A percentile compares a stretch with the other conserved stretches of the same genome.
These are phyloP conservation scores for Neurospora sp. DNA, from an alignment of 495 filamentous ascomycete genomes.

Conservation along the genomic window DNA sequence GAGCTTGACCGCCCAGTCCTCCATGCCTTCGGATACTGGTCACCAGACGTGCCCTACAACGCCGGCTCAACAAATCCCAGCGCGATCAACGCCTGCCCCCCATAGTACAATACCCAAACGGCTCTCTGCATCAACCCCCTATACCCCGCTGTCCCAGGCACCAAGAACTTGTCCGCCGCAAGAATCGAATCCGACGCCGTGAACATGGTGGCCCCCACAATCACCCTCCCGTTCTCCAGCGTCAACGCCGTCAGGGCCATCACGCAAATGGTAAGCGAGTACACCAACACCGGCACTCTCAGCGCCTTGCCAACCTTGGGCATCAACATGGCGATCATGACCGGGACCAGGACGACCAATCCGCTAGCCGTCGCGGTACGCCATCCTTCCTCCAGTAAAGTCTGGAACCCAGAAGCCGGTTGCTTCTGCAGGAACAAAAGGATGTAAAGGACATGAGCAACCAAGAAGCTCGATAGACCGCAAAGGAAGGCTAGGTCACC, in stretches of 20 bases:
- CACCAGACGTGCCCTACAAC: neutral
- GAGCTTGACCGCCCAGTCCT: neutral
- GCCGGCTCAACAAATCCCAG: constrained; percentile 6
- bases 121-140: constrained; percentile 16
- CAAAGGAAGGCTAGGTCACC: constrained; percentile 13
- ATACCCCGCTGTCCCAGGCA: neutral
- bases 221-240: constrained; percentile 3
- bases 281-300: constrained; percentile 40
- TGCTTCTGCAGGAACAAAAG: constrained; percentile 6
- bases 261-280: constrained; percentile 39
- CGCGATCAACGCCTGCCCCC: constrained; percentile 20
- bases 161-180: constrained; percentile 15
- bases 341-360: neutral
- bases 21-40: neutral
- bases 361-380: neutral
- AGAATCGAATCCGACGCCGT: constrained; percentile 17
- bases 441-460: constrained; percentile 18
- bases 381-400: neutral
- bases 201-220: constrained; percentile 17
- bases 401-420: neutral
- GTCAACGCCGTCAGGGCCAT: constrained; percentile 16
- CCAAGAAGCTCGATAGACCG: constrained; percentile 18
- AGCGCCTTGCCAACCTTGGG: constrained; percentile 24
- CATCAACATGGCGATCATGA: constrained; percentile 10
- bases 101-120: constrained; percentile 22